Conservation (phyloP, 2,329 filamentous ascomycete species). For the Penicillium psychrosexuale region DNA sequence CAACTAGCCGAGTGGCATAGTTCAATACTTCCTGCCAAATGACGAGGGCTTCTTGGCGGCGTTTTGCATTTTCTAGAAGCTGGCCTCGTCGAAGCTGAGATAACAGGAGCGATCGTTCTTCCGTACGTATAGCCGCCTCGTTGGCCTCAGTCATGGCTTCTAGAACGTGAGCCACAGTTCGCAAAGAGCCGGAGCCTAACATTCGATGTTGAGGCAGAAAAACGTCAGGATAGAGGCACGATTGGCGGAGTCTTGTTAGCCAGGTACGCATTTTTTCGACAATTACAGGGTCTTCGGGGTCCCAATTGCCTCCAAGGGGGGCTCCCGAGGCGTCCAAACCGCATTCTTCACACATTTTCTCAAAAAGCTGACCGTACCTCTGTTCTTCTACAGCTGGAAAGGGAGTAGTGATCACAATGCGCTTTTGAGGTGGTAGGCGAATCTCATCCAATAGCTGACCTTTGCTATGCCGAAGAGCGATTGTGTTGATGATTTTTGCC, state of each 20-base stretch:
- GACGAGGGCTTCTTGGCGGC: conserved; percentile 63
- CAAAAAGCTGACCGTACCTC: conserved; percentile 74
- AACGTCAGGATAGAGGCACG: conserved; percentile 81
- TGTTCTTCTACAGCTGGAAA: conserved; percentile 90
- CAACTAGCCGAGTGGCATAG: conserved; percentile 51
- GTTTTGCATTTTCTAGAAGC: conserved; percentile 70
- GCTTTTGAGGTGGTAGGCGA: conserved; percentile 73
- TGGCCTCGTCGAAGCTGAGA: conserved; percentile 69
- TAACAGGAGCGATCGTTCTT: conserved; percentile 66
- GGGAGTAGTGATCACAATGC: conserved; percentile 82
- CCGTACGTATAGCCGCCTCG: conserved; percentile 61
- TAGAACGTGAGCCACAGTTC: conserved; percentile 81
- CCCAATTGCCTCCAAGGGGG: conserved; percentile 62
- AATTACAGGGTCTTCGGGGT: conserved; percentile 55
- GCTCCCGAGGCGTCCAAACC: conserved; percentile 63
- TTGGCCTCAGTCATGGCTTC: conserved; percentile 89
- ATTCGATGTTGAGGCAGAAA: conserved; percentile 61
- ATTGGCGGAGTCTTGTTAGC: conserved; percentile 74
- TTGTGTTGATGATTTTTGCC: conserved; percentile 62
- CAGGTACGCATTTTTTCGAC: conserved; percentile 75
- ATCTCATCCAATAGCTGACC: conserved; percentile 75
- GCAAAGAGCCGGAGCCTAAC: conserved; percentile 64
- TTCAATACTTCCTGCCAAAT: conserved; percentile 63
- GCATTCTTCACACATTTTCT: conserved; percentile 69
- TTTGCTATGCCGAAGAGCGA: conserved; percentile 85